These are phyloP conservation scores for Nitzschia sp. DNA, from an alignment of 108 stramenopile genomes.

Conservation along the genomic window DNA sequence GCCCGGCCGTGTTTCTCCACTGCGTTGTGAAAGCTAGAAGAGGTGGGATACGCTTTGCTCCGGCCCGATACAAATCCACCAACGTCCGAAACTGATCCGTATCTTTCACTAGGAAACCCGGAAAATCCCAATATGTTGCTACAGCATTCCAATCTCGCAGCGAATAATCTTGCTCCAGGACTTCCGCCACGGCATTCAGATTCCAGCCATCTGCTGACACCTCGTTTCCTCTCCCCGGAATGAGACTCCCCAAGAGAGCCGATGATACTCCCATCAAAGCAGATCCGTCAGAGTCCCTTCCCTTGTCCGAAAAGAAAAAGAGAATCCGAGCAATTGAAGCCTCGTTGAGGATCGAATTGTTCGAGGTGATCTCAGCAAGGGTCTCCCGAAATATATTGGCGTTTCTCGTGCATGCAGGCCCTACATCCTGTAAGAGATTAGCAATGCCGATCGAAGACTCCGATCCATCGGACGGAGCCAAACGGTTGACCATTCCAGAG, in stretches of 20 bases:
- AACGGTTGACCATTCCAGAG: conserved; percentile 35
- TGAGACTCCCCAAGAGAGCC: conserved; percentile 55
- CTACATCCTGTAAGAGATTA: conserved; percentile 81
- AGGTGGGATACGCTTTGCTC: conserved; percentile 64
- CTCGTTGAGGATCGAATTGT: conserved; percentile 59
- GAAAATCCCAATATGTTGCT: conserved; percentile 81
- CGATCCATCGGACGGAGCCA: conserved; percentile 32
- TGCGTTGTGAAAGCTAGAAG: conserved; percentile 53
- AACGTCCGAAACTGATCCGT: conserved; percentile 67
- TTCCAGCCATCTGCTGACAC: conserved; percentile 71
- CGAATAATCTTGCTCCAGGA: conserved; percentile 81
- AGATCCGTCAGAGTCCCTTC: conserved; percentile 39
- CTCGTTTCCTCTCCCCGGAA: conserved; percentile 41
- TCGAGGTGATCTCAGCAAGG: conserved; percentile 49
- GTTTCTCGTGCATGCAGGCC: conserved; percentile 79
- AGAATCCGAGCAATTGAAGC: conserved; percentile 77
- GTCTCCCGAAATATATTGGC: conserved; percentile 76
- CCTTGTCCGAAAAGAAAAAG: conserved; percentile 76
- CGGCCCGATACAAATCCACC: conserved; percentile 77
- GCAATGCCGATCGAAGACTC: conserved; percentile 56
- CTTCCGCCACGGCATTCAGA: conserved; percentile 78
- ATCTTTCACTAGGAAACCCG: conserved; percentile 79
- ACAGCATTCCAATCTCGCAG: conserved; percentile 79
- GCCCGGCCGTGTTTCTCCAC: conserved; percentile 83
- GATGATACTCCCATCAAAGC: conserved; percentile 50